phyloP scores from a whole-genome alignment of 495 filamentous ascomycete genomes.

The Aspergillus taichungensis region DNA sequence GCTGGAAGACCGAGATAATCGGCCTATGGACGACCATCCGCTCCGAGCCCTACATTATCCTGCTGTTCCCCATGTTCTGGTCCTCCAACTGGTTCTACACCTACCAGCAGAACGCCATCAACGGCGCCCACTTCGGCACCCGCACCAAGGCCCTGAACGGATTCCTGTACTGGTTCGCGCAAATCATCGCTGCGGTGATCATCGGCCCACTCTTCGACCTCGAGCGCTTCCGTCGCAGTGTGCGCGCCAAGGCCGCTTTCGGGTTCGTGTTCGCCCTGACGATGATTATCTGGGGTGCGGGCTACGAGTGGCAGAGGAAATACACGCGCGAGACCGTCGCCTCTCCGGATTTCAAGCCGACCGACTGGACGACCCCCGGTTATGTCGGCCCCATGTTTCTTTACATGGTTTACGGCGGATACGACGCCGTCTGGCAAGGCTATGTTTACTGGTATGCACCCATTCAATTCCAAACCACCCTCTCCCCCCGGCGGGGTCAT shows the following conservation, averaged over 20 bases:
- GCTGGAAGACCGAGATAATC: conserved; percentile 43
- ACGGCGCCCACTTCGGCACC: conserved; percentile 37
- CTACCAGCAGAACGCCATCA: conserved; percentile 53
- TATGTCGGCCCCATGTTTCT: conserved; percentile 8
- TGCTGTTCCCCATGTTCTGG: background rate
- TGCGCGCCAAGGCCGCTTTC: conserved; percentile 33
- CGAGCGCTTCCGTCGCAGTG: conserved; percentile 25
- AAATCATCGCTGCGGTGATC: conserved; percentile 40
- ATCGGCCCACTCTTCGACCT: conserved; percentile 39
- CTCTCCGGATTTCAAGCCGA: conserved; percentile 1
- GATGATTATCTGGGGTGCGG: conserved; percentile 42
- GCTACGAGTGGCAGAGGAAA: conserved; percentile 37
- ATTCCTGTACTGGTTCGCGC: conserved; percentile 44
- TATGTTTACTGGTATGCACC: conserved; percentile 76
- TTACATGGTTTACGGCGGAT: conserved; percentile 48
- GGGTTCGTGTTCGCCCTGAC: conserved; percentile 31
- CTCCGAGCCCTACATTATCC: conserved; percentile 25
- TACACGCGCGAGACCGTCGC: conserved; percentile 28
- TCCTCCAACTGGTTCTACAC: conserved; percentile 77
- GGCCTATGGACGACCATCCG: conserved; percentile 33
- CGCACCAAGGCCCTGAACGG: conserved; percentile 40
- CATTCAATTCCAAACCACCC: background rate
- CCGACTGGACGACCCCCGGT: conserved; percentile 28
- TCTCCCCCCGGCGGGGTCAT: background rate
- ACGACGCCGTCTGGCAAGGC: conserved; percentile 53